Base-by-base conservation (phyloP, 139 green algal species). In the Desmodesmus armatus region DNA sequence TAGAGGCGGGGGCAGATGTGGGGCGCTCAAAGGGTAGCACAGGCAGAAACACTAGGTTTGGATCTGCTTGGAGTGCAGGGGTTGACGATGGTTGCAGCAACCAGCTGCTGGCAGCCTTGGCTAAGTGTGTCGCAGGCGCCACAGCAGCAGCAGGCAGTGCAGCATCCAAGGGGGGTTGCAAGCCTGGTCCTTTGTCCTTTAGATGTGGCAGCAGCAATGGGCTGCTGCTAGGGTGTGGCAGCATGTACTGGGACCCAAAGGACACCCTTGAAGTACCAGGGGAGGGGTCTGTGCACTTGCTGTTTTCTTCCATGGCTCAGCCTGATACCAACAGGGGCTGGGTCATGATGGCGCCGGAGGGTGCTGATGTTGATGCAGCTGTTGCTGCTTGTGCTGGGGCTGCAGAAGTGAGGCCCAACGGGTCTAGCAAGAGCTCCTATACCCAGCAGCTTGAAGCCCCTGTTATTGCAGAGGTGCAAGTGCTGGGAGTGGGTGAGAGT, bases 141-240 rank as follows among this genome's bases (percentile, higher is more conserved):
- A 9, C 21, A 27, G 37, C 66, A 74, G 66, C 66, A 74, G 37
- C 37, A 75, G 23, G n/a, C n/a, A n/a, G n/a, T n/a, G n/a, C n/a
- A n/a, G n/a, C n/a, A n/a, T n/a, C n/a, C n/a, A n/a, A n/a, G n/a
- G n/a, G n/a, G n/a, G n/a, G n/a, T n/a, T n/a, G n/a, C n/a, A n/a
- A n/a, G n/a, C n/a, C n/a, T n/a, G n/a, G n/a, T n/a, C n/a, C n/a
- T 41, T 21, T 55, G 47, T 7, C 47, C 13, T 13, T 55, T 13
- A 55, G 47, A 7, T 21, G 47, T 13, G 13, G 47, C 47, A 55
- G 47, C 47, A 55, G 47, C 47, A 55, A 13, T 49, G 66, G 66
- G 11, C 19, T 75, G 21, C 35, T 51, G 37, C 37, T 75, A 19
- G 66, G 66, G 15, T 80, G 73, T 80, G 73, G 73, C 5, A 63